A percentile compares a stretch with the other conserved stretches of the same genome.
Evolutionary conservation across 139 green algal genomes (phyloP).

Genomic region (Desmodesmus armatus): DNA sequence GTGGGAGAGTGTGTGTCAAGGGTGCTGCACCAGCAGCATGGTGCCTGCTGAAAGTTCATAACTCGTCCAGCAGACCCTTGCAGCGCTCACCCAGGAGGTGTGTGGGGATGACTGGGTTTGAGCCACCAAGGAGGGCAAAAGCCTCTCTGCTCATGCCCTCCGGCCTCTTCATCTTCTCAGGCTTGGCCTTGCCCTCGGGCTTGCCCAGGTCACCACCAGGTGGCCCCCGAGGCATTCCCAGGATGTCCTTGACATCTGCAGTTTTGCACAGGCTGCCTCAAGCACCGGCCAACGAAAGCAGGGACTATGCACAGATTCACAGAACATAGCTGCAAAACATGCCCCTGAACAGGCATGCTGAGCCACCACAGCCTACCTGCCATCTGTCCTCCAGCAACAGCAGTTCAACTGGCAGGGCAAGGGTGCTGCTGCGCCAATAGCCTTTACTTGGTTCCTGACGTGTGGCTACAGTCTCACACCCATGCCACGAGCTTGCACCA

Average conservation of each 20-base stretch:
- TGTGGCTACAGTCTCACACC: no score
- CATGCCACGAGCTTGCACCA: no score
- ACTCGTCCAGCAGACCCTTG: no score
- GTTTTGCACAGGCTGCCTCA: slow-evolving; percentile 56
- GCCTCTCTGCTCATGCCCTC: slow-evolving; percentile 90
- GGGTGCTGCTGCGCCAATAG: no score
- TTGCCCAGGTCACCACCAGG: slow-evolving; percentile 33
- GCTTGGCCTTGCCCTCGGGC: slow-evolving; percentile 51
- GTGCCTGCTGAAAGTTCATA: no score
- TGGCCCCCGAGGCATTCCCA: slow-evolving; percentile 73
- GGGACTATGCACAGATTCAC: neutral
- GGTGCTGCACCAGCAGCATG: slow-evolving; percentile 46
- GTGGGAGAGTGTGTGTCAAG: slow-evolving; percentile 5
- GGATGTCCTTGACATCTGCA: slow-evolving; percentile 92
- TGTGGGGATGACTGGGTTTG: slow-evolving; percentile 85
- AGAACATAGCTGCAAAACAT: neutral
- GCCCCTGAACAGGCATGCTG: no score
- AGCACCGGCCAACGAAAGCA: neutral
- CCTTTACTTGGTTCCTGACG: no score
- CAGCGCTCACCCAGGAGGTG: slow-evolving; percentile 71
- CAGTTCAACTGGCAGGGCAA: no score
- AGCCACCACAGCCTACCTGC: no score
- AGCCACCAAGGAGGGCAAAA: slow-evolving; percentile 86
- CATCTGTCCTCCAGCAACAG: no score
- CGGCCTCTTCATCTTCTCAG: slow-evolving; percentile 81